Evolutionary conservation across 129 eudicot species (phyloP), one percentile per base, ranked within the genome.

Genomic region (Silybum marianum): DNA sequence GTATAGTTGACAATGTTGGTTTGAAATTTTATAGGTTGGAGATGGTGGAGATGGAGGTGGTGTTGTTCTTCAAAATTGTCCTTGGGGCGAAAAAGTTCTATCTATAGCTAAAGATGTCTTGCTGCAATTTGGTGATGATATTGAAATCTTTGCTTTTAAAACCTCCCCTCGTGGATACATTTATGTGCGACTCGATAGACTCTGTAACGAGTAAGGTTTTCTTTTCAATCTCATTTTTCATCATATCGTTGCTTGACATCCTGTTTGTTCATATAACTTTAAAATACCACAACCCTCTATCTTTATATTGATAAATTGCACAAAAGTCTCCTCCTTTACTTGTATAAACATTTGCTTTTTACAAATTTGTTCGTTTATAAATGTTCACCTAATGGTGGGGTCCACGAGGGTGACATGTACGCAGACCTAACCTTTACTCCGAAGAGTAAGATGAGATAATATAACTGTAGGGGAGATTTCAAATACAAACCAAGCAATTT

Each of bases 1-100:
- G 21, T 46, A 23, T 73, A 62, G 67, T 44, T 86, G 77, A 30
- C 77, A 7, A 73, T 21, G 11, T 19, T 74, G 73, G 18, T 71
- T 72, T 69, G 9, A 51, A 83, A 21, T 5, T 71, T 40, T 51
- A 48, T 69, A 95, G 99, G 75, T 93, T 65, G 95, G 93, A 39
- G 94, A 92, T 88, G 97, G 97, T 75, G 98, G 97, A 54, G 92
- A 86, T 80, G 98, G 98, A 74, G 97, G 97, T 76, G 98, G 97
- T 76, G 86, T 92, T 21, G 90, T 89, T 74, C 72, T 92, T 3
- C 88, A 92, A 25, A 88, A 85, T 60, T 91, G 97, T 72, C 76
- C 88, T 62, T 95, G 99, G 99, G 99, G 97, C 48, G 91, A 88
- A 51, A 88, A 78, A 36, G 97, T 82, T 25, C 77, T 92, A 78